Conservation (phyloP, 169 alveolate species). For the Toxoplasma gondii region DNA sequence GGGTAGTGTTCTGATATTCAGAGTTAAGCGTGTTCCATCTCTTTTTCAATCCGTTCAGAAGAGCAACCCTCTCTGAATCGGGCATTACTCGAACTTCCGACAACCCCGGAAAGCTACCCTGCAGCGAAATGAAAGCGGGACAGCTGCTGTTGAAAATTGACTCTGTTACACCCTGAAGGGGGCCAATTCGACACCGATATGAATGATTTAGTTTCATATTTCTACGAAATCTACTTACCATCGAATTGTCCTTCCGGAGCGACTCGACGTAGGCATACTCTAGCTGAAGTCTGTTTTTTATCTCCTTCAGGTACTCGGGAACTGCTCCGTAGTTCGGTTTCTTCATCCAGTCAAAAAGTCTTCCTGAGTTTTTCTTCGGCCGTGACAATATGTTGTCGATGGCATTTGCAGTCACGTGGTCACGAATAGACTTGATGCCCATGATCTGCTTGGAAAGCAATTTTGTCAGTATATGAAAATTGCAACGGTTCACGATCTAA, state of each 20-base stretch:
- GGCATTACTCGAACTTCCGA: constrained; percentile 9
- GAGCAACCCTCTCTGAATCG: not conserved
- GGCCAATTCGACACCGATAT: no score
- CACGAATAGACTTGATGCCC: constrained; percentile 22
- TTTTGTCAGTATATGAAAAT: no score
- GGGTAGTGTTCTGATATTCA: constrained; percentile 23
- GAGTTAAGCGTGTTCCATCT: constrained; percentile 22
- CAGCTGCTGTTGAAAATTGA: not conserved
- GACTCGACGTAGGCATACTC: constrained; percentile 46
- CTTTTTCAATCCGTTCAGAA: constrained; percentile 7
- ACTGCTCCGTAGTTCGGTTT: constrained; percentile 36
- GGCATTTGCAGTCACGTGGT: constrained; percentile 31
- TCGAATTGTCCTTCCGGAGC: not conserved
- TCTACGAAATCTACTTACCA: no score
- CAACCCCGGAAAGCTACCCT: not conserved
- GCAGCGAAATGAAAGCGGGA: not conserved
- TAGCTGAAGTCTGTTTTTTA: not conserved
- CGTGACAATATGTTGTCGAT: constrained; percentile 42
- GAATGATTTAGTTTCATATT: no score
- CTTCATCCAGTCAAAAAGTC: not conserved
- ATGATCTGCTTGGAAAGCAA: not conserved
- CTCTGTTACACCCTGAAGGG: no score
- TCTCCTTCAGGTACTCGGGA: constrained; percentile 21
- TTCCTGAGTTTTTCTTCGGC: not conserved
- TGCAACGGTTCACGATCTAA: no score